Percentiles rank a stretch among this genome's conserved stretches.
phyloP scores from a whole-genome alignment of 352 stramenopile species.

The Globisporangium sylvaticum region DNA sequence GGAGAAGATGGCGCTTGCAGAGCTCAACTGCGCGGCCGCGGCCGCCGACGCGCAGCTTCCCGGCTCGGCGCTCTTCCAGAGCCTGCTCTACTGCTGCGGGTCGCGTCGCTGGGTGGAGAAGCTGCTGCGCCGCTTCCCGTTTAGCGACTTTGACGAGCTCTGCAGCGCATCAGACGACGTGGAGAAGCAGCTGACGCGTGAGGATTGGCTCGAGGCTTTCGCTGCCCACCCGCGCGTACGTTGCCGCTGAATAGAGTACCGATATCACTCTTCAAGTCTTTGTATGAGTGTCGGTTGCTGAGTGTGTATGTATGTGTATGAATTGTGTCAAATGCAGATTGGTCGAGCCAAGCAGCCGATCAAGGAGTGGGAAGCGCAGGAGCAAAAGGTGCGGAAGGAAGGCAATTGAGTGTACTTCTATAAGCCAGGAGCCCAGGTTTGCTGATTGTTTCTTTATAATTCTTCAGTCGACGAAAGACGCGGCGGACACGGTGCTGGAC shows the following conservation, averaged over 20 bases:
- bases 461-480: constrained; percentile 54
- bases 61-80: constrained; percentile 27
- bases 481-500: constrained; percentile 44
- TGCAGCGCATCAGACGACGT: constrained; percentile 36
- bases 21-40: constrained; percentile 39
- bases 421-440: neutral
- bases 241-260: neutral
- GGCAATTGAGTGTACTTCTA: too few relatives aligned
- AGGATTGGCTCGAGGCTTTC: constrained; percentile 74
- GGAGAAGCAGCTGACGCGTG: constrained; percentile 32
- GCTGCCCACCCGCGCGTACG: constrained; percentile 54
- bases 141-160: constrained; percentile 36
- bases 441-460: too few relatives aligned
- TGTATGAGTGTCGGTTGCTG: neutral
- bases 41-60: constrained; percentile 17
- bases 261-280: neutral
- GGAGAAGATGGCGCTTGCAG: constrained; percentile 22
- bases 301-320: neutral
- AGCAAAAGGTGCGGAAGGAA: constrained; percentile 42
- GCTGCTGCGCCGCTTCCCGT: constrained; percentile 38
- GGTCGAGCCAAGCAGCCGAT: constrained; percentile 61
- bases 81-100: constrained; percentile 62
- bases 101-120: constrained; percentile 43
- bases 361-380: constrained; percentile 68
- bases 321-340: constrained; percentile 30